These are phyloP conservation scores for Aquilaria yunnanensis DNA, from an alignment of 345 rosid genomes.

Conservation along the genomic window DNA sequence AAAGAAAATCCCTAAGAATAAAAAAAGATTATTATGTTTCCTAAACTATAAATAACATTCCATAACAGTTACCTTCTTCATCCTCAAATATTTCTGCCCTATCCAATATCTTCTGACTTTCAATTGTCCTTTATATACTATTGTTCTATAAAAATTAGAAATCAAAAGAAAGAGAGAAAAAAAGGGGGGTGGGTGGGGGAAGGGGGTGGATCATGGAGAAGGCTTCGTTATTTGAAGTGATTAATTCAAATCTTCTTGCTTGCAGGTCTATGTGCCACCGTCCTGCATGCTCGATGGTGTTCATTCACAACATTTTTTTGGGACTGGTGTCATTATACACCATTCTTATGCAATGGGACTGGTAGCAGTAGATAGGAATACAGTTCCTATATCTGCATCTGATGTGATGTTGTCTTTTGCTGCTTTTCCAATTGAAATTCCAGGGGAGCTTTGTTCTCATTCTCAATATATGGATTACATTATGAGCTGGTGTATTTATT, in stretches of 20 bases:
- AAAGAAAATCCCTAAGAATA: too few relatives aligned
- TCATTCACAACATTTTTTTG: conserved; percentile 71
- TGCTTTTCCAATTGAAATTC: conserved; percentile 94
- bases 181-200: too few relatives aligned
- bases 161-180: too few relatives aligned
- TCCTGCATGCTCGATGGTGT: conserved; percentile 94
- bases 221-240: too few relatives aligned
- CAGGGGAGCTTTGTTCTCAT: conserved; percentile 66
- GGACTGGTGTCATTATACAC: conserved; percentile 84
- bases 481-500: not conserved
- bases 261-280: conserved; percentile 92
- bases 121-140: too few relatives aligned
- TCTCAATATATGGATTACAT: conserved; percentile 1
- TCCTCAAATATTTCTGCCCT: too few relatives aligned
- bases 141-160: too few relatives aligned
- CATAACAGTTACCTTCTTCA: too few relatives aligned
- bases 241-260: conserved; percentile 3
- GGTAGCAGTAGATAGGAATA: conserved; percentile 90
- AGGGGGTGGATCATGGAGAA: too few relatives aligned
- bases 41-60: too few relatives aligned
- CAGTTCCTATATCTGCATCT: conserved; percentile 72
- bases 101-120: too few relatives aligned
- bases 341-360: conserved; percentile 90
- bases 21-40: too few relatives aligned
- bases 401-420: conserved; percentile 97